These are phyloP conservation scores for Zasmidium angulare DNA, from an alignment of 2,329 filamentous ascomycete genomes.

Conservation along the genomic window DNA sequence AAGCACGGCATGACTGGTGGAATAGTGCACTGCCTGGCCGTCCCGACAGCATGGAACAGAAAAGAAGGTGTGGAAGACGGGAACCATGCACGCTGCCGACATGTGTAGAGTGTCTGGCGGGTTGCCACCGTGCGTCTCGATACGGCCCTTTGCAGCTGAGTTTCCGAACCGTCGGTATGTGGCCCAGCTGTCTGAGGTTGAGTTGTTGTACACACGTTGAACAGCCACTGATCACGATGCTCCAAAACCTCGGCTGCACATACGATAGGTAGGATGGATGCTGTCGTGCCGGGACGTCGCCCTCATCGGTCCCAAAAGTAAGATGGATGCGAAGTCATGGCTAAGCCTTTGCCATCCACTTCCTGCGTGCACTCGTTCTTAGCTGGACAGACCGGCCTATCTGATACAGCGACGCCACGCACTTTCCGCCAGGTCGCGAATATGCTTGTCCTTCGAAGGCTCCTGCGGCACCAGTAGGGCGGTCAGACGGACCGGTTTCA, in stretches of 20 bases:
- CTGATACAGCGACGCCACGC: constrained; percentile 19
- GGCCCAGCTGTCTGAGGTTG: neutral
- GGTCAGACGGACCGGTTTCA: constrained; percentile 21
- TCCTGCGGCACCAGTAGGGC: constrained; percentile 16
- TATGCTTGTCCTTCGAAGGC: constrained; percentile 17
- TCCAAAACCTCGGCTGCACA: neutral
- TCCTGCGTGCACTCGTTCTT: neutral
- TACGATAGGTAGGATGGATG: neutral
- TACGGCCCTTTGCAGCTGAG: neutral
- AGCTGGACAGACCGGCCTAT: constrained; percentile 13
- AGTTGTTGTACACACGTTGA: neutral
- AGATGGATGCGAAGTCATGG: neutral
- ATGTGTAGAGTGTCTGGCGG: neutral
- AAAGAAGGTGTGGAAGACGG: neutral
- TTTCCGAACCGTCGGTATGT: neutral
- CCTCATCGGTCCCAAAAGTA: neutral
- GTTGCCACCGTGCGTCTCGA: neutral
- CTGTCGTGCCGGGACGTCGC: neutral
- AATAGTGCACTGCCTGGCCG: neutral
- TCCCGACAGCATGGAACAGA: constrained; percentile 1
- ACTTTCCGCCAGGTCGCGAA: constrained; percentile 16
- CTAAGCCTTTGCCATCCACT: neutral
- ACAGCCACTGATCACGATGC: neutral
- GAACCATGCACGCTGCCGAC: neutral
- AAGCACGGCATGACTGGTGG: neutral